Conservation (phyloP, 139 green algal genomes). For the Chlorella sp. region DNA sequence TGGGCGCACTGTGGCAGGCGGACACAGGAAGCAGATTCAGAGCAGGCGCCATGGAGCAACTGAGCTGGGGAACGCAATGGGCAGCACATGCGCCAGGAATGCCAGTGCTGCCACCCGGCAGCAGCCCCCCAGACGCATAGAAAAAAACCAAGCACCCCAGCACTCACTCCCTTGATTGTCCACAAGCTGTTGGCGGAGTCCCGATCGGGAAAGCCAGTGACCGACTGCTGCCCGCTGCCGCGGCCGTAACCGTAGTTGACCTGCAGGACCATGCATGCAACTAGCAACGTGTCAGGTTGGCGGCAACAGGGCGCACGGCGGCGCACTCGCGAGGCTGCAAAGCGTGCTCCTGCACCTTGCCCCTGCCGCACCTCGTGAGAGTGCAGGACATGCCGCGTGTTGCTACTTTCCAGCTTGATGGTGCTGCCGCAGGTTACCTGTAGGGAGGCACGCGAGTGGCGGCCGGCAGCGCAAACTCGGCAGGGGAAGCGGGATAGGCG, state of each 20-base stretch:
- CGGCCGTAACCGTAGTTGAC: conserved; percentile 78
- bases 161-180: conserved; percentile 37
- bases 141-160: neutral
- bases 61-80: neutral
- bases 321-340: no score
- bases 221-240: conserved; percentile 90
- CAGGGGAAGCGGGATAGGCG: no score
- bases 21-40: neutral
- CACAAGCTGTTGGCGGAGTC: conserved; percentile 85
- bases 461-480: no score
- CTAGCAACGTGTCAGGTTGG: no score
- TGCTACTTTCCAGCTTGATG: conserved; percentile 83
- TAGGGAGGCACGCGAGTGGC: neutral
- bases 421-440: conserved; percentile 92
- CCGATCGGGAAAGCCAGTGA: conserved; percentile 73
- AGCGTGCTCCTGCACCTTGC: no score
- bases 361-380: conserved; percentile 79
- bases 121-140: neutral
- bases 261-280: no score
- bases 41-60: neutral
- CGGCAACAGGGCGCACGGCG: no score
- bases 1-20: conserved; percentile 56
- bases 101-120: neutral
- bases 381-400: conserved; percentile 75
- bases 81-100: neutral